These are phyloP conservation scores for Hippophae tibetana DNA, from an alignment of 306 rosid genomes.

Conservation along the genomic window DNA sequence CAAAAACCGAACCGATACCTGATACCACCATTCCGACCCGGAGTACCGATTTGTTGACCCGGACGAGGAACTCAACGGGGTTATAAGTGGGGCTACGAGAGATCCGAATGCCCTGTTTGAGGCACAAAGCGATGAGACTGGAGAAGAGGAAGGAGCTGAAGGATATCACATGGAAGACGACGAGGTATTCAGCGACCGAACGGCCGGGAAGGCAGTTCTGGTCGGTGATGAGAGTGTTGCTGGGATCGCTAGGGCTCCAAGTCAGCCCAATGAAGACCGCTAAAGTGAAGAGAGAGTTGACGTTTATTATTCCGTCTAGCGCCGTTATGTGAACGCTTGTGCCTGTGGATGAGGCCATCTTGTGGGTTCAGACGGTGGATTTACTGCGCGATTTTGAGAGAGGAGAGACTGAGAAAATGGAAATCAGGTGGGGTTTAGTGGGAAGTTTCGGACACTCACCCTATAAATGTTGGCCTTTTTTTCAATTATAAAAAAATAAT, in stretches of 20 bases:
- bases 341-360: slow-evolving; percentile 32
- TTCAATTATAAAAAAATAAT: too few relatives aligned
- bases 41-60: slow-evolving; percentile 38
- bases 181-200: slow-evolving; percentile 54
- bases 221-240: slow-evolving; percentile 32
- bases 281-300: slow-evolving; percentile 78
- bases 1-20: slow-evolving; percentile 52
- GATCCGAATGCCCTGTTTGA: slow-evolving; percentile 78
- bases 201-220: slow-evolving; percentile 41
- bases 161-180: slow-evolving; percentile 84
- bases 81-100: slow-evolving; percentile 34
- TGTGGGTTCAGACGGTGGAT: not conserved
- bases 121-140: slow-evolving; percentile 74
- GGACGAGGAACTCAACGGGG: slow-evolving; percentile 40
- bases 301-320: slow-evolving; percentile 70
- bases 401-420: not conserved
- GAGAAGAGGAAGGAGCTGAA: slow-evolving; percentile 98
- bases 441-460: not conserved
- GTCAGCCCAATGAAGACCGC: slow-evolving; percentile 81
- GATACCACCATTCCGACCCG: slow-evolving; percentile 85
- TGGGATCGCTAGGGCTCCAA: slow-evolving; percentile 67
- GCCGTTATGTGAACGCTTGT: slow-evolving; percentile 67
- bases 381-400: not conserved
- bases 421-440: not conserved
- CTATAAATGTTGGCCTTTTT: too few relatives aligned